Evolutionary conservation across 306 rosid species (phyloP), one percentile per base, ranked within the genome.

Genomic region (Prunus davidiana): DNA sequence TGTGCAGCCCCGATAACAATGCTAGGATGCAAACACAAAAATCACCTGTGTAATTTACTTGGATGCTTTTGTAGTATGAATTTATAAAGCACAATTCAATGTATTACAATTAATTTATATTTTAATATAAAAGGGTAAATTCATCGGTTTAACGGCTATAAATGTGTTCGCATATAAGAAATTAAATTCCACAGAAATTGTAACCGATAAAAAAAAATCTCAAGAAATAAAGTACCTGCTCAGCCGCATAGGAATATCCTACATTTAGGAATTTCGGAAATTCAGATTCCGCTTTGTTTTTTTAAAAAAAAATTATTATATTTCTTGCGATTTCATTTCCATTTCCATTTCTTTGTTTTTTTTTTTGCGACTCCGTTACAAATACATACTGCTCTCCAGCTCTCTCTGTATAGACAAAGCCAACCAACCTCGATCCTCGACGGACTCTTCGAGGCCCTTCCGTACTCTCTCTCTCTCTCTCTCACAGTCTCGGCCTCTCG

Each of bases 371-470:
- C 30, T 57, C 63, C 16, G 27, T n/a, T 64, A 19, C 30, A 71
- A 20, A 34, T 15, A 49, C 28, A 49, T 50, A 27, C 5, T 19
- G 10, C 15, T 24, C 25, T 25, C 54, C 60, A 41, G 38, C 46
- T 2, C 7, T 18, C 10, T 28, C 9, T 28, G 51, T 12, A 51
- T 6, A 51, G 9, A 68, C 70, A 61, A 49, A 3, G 7, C 60
- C 64, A 65, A 77, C 84, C 71, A 77, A 50, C 80, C 60, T 64
- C 57, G 30, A 77, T 46, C 64, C 3, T 67, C 80, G 80, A 73
- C 89, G 87, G 87, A 87, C 84, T 61, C 73, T 28, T 72, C 87
- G 83, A 87, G 71, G 87, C 20, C 22, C 15, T 28, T 64, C 52
- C 34, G 58, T 38, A 71, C 43, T 54, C 75, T 13, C 65, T 61